Percentiles rank a stretch among this genome's conserved stretches.
phyloP scores from a whole-genome alignment of 306 rosid genomes.

The Medicago ruthenica region DNA sequence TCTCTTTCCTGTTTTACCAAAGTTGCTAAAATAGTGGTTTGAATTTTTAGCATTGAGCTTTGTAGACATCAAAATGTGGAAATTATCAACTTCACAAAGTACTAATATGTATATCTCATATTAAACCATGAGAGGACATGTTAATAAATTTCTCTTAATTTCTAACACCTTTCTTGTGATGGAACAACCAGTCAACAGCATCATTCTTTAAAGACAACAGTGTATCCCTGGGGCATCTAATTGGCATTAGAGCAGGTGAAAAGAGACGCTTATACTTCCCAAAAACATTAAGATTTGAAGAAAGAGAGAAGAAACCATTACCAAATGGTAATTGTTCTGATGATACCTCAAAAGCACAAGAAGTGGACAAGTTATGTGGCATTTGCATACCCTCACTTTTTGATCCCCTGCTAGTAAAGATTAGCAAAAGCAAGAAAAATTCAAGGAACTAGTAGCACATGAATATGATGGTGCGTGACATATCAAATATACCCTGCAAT shows the following conservation, averaged over 20 bases:
- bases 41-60: constrained; percentile 31
- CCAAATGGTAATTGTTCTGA: constrained; percentile 39
- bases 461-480: constrained; percentile 23
- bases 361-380: constrained; percentile 46
- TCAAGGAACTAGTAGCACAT: constrained; percentile 41
- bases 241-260: constrained; percentile 64
- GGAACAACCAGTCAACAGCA: constrained; percentile 71
- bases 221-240: constrained; percentile 72
- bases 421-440: constrained; percentile 57
- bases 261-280: constrained; percentile 61
- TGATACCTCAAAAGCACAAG: constrained; percentile 45
- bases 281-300: constrained; percentile 49
- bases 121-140: background rate
- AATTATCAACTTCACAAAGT: constrained; percentile 9
- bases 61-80: constrained; percentile 32
- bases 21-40: constrained; percentile 26
- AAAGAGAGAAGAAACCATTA: constrained; percentile 42
- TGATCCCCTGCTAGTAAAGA: constrained; percentile 56
- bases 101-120: background rate
- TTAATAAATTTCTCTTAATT: background rate
- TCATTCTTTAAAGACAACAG: constrained; percentile 87
- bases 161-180: constrained; percentile 22
- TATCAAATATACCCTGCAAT: background rate
- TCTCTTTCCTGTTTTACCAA: constrained; percentile 5
- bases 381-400: constrained; percentile 60